phyloP scores from a whole-genome alignment of 2,329 filamentous ascomycete species.

The Neofusicoccum cordaticola region DNA sequence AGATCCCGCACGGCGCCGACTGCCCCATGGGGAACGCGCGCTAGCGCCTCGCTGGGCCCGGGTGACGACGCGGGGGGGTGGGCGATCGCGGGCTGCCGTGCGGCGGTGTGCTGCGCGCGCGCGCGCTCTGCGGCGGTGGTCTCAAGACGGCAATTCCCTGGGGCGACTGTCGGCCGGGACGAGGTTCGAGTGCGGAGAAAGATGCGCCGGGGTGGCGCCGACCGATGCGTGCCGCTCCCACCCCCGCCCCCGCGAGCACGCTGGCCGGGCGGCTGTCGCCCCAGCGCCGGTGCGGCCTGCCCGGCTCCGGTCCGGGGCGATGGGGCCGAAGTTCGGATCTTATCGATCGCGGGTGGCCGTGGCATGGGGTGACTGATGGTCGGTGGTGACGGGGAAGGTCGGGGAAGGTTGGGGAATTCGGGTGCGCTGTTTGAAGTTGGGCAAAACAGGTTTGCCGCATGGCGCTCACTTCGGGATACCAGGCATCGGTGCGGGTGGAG shows the following conservation, averaged over 20 bases:
- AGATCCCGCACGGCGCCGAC: neutral
- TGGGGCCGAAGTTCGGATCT: neutral
- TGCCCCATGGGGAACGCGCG: neutral
- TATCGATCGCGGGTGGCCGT: neutral
- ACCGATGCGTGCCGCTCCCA: too few relatives aligned
- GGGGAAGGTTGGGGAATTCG: neutral
- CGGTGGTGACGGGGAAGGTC: neutral
- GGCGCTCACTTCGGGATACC: neutral
- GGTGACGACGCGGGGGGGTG: neutral
- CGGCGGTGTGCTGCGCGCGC: too few relatives aligned
- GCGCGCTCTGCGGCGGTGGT: too few relatives aligned
- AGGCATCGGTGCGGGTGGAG: neutral
- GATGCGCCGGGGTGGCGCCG: neutral
- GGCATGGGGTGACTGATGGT: neutral
- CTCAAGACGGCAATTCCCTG: neutral
- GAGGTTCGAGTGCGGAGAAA: neutral
- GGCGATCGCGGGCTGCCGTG: too few relatives aligned
- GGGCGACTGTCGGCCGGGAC: constrained; percentile 1
- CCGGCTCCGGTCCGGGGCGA: neutral
- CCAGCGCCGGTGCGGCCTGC: neutral
- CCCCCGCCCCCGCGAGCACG: too few relatives aligned
- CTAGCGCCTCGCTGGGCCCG: neutral
- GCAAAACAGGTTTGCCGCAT: neutral
- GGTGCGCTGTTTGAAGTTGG: neutral
- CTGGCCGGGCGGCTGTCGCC: neutral